Evolutionary conservation across 2,329 filamentous ascomycete genomes (phyloP), one percentile per base, ranked within the genome.

Genomic region (Acrocalymma vagum): DNA sequence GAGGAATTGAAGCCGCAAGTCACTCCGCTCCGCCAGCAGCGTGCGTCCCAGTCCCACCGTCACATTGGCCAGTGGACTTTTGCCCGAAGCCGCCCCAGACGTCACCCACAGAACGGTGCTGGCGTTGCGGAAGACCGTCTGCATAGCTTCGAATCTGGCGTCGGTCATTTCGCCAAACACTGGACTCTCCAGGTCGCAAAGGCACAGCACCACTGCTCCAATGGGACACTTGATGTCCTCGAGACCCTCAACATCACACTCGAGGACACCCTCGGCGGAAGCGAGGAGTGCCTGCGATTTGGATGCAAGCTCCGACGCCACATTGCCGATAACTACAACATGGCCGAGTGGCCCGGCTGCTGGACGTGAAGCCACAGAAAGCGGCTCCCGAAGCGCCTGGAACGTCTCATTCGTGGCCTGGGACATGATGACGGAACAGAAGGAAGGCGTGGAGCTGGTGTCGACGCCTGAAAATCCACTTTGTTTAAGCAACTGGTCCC

Each of bases 401-500:
- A 53, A 14, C 6, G 15, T 13, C 4, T 49, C 37, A 32, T 55
- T 45, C 3, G 45, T 33, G 5, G 51, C 55, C 28, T 56, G 49
- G n/a, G 44, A 30, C 2, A 28, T 9, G 20, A 57, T 38, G 16
- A 55, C 38, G n/a, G 13, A 35, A 10, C 20, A 22, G 9, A 22
- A n/a, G 6, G 13, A 29, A 22, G 17, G 10, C 6, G 33, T 21
- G 3, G 34, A 27, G 8, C 24, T 8, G 11, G 27, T 17, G 13
- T 49, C 40, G 14, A 52, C n/a, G 4, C 42, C 48, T 2, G 42
- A 47, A 25, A 55, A 55, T 5, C 49, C 46, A 10, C 20, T 27
- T 11, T 13, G 9, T 16, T 27, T 27, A 9, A 53, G 29, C 4
- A 41, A 10, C 1, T 21, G 38, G 33, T 63, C 50, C 65, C 65